Evolutionary conservation across 768 basidiomycete genomes (phyloP).

Genomic region (Russula sp.): DNA sequence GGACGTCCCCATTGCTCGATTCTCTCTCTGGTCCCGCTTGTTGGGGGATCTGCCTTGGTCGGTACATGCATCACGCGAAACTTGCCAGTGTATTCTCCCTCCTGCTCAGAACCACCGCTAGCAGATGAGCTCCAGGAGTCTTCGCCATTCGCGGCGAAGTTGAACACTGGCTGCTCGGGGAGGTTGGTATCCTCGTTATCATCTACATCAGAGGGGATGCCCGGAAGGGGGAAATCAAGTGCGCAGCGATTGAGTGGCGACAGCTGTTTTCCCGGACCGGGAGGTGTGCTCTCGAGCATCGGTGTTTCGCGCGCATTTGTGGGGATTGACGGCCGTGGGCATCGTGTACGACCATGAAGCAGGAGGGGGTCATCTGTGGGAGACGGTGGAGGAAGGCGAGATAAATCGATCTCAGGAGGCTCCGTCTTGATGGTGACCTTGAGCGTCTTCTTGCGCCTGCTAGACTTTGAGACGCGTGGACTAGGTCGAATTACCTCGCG

Average conservation of each 20-base stretch:
- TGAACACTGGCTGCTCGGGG: constrained; percentile 21
- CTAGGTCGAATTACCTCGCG: constrained; percentile 45
- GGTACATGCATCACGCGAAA: constrained; percentile 50
- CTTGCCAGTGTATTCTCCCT: constrained; percentile 62
- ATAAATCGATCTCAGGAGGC: constrained; percentile 54
- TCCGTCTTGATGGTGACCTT: constrained; percentile 47
- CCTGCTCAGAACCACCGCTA: constrained; percentile 30
- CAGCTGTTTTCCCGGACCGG: constrained; percentile 1
- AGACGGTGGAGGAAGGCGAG: constrained; percentile 54
- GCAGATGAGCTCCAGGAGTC: constrained; percentile 21
- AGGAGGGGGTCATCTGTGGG: constrained; percentile 73
- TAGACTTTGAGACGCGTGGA: constrained; percentile 32
- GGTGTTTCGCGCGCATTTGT: constrained; percentile 33
- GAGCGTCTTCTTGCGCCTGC: constrained; percentile 31
- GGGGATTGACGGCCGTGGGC: constrained; percentile 25
- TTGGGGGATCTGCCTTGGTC: constrained; percentile 60
- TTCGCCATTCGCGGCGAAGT: constrained; percentile 19
- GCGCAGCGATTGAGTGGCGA: constrained; percentile 17
- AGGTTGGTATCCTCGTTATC: constrained; percentile 20
- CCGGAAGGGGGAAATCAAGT: constrained; percentile 17
- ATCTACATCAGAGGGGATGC: constrained; percentile 17
- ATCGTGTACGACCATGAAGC: constrained; percentile 39
- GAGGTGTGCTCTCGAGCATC: constrained; percentile 29
- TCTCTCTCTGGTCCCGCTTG: constrained; percentile 42
- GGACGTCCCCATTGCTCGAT: constrained; percentile 62